Conservation (phyloP, 768 basidiomycete species). For the Leccinum rimulosum region DNA sequence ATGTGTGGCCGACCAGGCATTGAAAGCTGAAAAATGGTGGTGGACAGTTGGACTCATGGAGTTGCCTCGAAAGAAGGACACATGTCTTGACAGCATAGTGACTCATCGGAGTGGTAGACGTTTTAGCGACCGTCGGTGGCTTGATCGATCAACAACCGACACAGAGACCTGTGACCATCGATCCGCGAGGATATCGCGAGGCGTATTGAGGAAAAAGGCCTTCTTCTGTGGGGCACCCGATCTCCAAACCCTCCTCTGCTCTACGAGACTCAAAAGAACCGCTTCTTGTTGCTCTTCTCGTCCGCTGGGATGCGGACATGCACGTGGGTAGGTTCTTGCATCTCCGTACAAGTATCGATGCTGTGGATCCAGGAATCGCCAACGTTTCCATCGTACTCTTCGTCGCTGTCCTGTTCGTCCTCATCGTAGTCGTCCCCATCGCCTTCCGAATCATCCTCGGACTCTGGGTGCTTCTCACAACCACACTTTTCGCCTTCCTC, state of each 20-base stretch:
- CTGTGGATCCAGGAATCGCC: slow-evolving; percentile 87
- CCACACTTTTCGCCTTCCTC: slow-evolving; percentile 52
- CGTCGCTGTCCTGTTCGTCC: slow-evolving; percentile 13
- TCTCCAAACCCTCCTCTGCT: background rate
- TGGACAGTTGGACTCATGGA: background rate
- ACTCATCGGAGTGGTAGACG: background rate
- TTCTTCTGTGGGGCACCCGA: background rate
- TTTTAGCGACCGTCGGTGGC: slow-evolving; percentile 1
- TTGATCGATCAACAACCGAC: slow-evolving; percentile 12
- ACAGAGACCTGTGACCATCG: slow-evolving; percentile 5
- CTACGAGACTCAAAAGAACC: slow-evolving; percentile 55
- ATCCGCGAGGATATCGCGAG: slow-evolving; percentile 15
- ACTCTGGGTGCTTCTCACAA: slow-evolving; percentile 47
- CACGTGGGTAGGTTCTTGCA: slow-evolving; percentile 49
- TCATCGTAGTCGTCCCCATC: slow-evolving; percentile 38
- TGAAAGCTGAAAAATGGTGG: background rate
- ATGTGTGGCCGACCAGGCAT: background rate
- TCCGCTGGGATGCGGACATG: slow-evolving; percentile 75
- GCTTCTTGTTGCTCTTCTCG: slow-evolving; percentile 69
- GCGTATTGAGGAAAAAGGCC: slow-evolving; percentile 2
- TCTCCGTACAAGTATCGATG: slow-evolving; percentile 65
- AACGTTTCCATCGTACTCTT: slow-evolving; percentile 63
- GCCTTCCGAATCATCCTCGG: slow-evolving; percentile 35
- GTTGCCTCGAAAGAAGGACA: background rate
- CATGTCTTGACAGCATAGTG: background rate